Conservation (phyloP, 257 asterid genomes). For the Jacaranda copaia region DNA sequence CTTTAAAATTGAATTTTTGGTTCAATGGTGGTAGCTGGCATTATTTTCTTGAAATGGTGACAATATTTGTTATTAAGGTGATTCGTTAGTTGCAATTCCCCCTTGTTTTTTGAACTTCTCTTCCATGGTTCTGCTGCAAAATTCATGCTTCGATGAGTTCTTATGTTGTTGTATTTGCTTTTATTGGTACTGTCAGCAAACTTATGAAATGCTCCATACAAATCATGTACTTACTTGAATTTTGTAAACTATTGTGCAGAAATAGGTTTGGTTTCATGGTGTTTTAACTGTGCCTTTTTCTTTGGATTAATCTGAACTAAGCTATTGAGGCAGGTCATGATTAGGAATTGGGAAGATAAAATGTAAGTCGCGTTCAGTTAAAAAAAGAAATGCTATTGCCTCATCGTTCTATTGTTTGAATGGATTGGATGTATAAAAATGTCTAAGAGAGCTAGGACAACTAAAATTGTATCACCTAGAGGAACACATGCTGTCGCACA, state of each 20-base stretch:
- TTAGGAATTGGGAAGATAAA: background rate
- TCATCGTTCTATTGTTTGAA: background rate
- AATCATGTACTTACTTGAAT: background rate
- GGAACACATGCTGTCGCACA: background rate
- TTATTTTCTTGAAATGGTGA: conserved; percentile 14
- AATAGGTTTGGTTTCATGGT: background rate
- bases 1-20: conserved; percentile 36
- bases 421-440: background rate
- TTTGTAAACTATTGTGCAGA: conserved; percentile 11
- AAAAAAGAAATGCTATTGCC: background rate
- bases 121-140: conserved; percentile 20
- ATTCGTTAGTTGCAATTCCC: background rate
- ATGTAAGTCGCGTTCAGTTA: background rate
- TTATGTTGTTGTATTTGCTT: conserved; percentile 11
- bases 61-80: background rate
- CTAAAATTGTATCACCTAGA: background rate
- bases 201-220: background rate
- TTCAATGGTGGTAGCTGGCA: conserved; percentile 14
- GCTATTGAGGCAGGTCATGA: conserved; percentile 6
- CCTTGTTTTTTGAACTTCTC: background rate
- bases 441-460: background rate
- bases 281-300: background rate
- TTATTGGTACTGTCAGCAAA: background rate
- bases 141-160: conserved; percentile 17
- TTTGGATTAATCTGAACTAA: conserved; percentile 14